Evolutionary conservation across 1,284 basidiomycete genomes (phyloP).

Genomic region (Sphaerobolus stellatus): DNA sequence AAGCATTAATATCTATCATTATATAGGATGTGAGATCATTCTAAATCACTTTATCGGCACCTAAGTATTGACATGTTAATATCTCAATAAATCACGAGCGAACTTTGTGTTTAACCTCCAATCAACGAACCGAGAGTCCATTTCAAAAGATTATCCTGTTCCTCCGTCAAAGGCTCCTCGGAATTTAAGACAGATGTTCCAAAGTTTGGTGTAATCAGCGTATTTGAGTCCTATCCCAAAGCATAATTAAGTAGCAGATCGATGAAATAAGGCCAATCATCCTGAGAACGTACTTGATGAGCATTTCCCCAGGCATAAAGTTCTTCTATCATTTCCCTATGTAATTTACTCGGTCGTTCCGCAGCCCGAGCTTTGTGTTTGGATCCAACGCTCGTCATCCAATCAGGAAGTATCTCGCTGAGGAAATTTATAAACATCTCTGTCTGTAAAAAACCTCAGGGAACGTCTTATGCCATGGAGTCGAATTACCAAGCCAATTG

Average conservation of each 20-base stretch:
- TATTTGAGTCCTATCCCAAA: neutral
- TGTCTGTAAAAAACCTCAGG: too few species aligned
- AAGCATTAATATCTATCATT: too few species aligned
- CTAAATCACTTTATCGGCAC: slow-evolving; percentile 13
- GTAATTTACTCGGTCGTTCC: neutral
- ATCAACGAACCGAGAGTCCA: neutral
- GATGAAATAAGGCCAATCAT: too few species aligned
- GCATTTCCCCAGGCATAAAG: slow-evolving; percentile 2
- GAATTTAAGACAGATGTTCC: neutral
- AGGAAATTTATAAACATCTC: too few species aligned
- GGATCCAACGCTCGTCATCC: slow-evolving; percentile 10
- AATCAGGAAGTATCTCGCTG: slow-evolving; percentile 11
- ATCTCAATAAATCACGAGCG: neutral
- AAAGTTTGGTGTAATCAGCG: neutral
- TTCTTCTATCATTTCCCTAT: slow-evolving; percentile 7
- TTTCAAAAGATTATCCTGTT: neutral
- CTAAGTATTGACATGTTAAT: neutral
- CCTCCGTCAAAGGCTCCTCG: neutral
- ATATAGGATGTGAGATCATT: too few species aligned
- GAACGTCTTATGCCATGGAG: neutral
- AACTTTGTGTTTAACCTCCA: neutral
- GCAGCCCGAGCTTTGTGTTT: slow-evolving; percentile 9
- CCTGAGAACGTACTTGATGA: neutral
- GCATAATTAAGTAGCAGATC: neutral
- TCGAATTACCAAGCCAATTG: neutral